Evolutionary conservation across 768 basidiomycete species (phyloP).

Genomic region (Lactarius pseudohatsudake): DNA sequence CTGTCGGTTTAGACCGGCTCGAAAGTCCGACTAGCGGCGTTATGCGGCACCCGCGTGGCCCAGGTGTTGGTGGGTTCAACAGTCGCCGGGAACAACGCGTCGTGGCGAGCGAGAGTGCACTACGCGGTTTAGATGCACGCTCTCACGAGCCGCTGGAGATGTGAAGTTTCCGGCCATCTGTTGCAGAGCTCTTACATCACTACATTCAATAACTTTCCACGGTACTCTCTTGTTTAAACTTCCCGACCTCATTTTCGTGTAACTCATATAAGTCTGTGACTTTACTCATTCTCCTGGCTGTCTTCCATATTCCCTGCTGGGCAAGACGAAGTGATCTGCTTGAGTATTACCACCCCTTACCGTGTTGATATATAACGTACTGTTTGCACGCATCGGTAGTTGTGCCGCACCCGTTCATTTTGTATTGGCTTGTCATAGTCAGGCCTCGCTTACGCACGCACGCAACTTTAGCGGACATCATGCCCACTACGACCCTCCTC

Average conservation of each 20-base stretch:
- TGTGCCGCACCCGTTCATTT: constrained; percentile 27
- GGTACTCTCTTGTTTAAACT: constrained; percentile 22
- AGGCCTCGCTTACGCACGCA: neutral
- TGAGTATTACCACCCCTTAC: constrained; percentile 8
- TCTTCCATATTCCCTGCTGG: constrained; percentile 31
- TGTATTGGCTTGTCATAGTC: constrained; percentile 8
- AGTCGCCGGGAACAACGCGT: constrained; percentile 46
- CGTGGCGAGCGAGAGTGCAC: constrained; percentile 51
- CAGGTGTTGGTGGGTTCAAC: constrained; percentile 73
- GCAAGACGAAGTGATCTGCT: constrained; percentile 31
- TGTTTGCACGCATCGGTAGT: constrained; percentile 28
- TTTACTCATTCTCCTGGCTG: constrained; percentile 24
- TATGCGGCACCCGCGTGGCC: constrained; percentile 83
- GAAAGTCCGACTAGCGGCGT: constrained; percentile 51
- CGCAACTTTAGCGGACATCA: constrained; percentile 26
- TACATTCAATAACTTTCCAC: constrained; percentile 20
- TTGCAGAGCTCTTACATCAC: constrained; percentile 11
- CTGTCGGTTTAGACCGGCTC: constrained; percentile 42
- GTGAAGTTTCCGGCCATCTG: constrained; percentile 15
- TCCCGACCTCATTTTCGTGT: constrained; percentile 24
- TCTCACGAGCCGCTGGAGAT: constrained; percentile 81
- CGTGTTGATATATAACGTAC: constrained; percentile 22
- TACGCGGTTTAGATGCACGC: constrained; percentile 70
- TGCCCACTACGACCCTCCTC: constrained; percentile 50
- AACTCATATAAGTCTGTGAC: constrained; percentile 28